Base-by-base conservation (phyloP, 192 early-diverging fungal genomes). In the Rhizophagus clarus region DNA sequence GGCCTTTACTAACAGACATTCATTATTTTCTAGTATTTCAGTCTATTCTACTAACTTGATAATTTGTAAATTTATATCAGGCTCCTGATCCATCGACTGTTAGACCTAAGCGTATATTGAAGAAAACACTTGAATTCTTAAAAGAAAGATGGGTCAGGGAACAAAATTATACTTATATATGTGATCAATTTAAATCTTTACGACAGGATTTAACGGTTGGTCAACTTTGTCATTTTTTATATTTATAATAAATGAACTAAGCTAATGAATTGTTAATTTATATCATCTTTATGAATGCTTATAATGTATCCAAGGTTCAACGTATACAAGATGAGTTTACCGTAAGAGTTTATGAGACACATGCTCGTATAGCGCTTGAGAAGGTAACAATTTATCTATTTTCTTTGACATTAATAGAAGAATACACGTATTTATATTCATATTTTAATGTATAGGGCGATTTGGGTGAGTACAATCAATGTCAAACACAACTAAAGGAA, bases 401-500 rank as follows among this genome's bases (percentile, higher is more conserved):
- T 67, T 68, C 5, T 14, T 64, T 64, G 3, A 62, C 12, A 75
- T 56, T 37, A 37, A 60, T 61, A 34, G 11, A 60, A 20, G 24
- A 0, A 45, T 11, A n/a, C 7, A 64, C 31, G n/a, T 12, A 26
- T 61, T 49, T 29, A 66, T 56, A 26, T 42, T 7, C 40, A n/a
- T 66, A 14, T 80, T 37, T 79, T 68, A 22, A 17, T 42, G 3
- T 81, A 3, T 81, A 94, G 91, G 88, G 94, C 62, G 98, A 99
- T 81, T 87, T 99, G 29, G 97, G 97, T 81, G 98, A 99, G 88
- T 99, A 93, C 86, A 99, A 99, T 79, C 97, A 98, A 81, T 98
- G 97, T 83, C 96, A 97, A 84, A 96, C 95, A 7, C 96, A 98
- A 83, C 85, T 99, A 51, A 96, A 95, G 81, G 90, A 94, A 60